Conservation (phyloP, 1,139 yeast genomes). For the Magnusiomyces starmeri region DNA sequence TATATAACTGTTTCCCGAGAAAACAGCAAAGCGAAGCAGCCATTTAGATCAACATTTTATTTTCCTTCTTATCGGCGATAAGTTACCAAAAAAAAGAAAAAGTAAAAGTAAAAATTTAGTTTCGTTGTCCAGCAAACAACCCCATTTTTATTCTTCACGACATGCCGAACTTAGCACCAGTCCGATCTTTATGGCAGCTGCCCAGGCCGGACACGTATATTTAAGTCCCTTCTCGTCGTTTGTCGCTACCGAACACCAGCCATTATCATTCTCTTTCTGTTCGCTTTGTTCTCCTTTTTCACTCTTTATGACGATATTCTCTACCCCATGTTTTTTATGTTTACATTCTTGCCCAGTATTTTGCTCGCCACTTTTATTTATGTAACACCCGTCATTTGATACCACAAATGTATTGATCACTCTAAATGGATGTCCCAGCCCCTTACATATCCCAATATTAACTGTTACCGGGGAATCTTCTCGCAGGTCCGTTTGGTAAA, state of each 20-base stretch:
- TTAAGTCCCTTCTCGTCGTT: too few species aligned
- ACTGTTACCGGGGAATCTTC: not conserved
- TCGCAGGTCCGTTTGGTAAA: not conserved
- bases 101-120: too few species aligned
- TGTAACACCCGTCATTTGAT: too few species aligned
- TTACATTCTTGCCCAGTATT: too few species aligned
- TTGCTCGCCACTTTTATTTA: too few species aligned
- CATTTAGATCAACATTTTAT: too few species aligned
- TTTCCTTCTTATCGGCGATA: too few species aligned
- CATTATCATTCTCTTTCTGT: too few species aligned
- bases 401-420: slow-evolving; percentile 1
- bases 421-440: not conserved
- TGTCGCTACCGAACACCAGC: too few species aligned
- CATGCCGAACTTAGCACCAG: not conserved
- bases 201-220: not conserved
- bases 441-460: not conserved
- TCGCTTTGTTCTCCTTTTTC: too few species aligned
- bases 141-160: not conserved
- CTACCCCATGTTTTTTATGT: too few species aligned
- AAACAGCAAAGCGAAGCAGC: not conserved
- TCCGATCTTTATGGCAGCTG: slow-evolving; percentile 1
- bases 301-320: too few species aligned
- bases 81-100: not conserved
- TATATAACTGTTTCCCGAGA: not conserved
- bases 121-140: not conserved